Evolutionary conservation across 2,329 filamentous ascomycete species (phyloP), one percentile per base, ranked within the genome.

Genomic region (Nemania sp.): DNA sequence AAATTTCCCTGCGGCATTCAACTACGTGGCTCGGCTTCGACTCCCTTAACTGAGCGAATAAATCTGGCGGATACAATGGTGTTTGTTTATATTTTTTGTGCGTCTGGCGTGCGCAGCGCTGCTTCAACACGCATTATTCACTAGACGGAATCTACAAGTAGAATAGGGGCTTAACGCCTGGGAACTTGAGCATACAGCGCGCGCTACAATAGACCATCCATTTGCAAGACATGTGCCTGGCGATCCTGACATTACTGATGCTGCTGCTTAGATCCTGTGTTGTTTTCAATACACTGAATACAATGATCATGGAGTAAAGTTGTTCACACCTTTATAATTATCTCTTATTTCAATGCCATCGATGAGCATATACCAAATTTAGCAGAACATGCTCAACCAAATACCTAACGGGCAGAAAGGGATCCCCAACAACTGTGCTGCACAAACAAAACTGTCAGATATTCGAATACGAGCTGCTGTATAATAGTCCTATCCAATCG

Each of bases 1-100:
- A 51, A 29, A 13, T 53, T 25, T 51, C 25, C 32, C 49, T 62
- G 40, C 48, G 62, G 59, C 52, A 62, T 57, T 64, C 62, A 64
- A 64, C 62, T 61, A 62, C 58, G 50, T 59, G 59, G 54, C 7
- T 35, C 7, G 34, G 7, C 51, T 56, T 61, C 51, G 21, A 46
- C 58, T 64, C 62, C 61, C 51, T 62, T 64, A 62, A 61, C 62
- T 62, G 62, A 61, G 62, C 54, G 42, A 59, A 52, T 46, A 49
- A 20, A 46, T 35, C 35, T 25, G 48, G 53, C 11, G 29, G 32
- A 20, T 43, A 37, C 25, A 29, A 42, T 52, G 46, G 52, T 39
- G 43, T 43, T 50, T n/a, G n/a, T n/a, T n/a, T n/a, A n/a, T n/a
- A 39, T 60, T 6, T 45, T 45, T 42, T 17, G 39, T 18, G 37